Percentiles rank a stretch among this genome's conserved stretches.
Conservation (phyloP, 768 basidiomycete species). For the Tylopilus balloui region DNA sequence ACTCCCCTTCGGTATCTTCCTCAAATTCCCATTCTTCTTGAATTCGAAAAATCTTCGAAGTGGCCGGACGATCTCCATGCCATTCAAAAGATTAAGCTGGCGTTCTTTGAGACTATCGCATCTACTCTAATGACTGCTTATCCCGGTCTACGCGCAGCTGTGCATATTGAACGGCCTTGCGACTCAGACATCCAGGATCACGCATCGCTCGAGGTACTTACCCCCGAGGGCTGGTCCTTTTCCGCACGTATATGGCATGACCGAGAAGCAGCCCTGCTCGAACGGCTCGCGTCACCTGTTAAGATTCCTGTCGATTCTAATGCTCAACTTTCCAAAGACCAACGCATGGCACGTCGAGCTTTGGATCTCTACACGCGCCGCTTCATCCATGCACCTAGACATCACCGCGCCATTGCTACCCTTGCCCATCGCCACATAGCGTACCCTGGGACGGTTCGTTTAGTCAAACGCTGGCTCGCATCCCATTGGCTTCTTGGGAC, state of each 20-base stretch:
- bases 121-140: constrained; percentile 52
- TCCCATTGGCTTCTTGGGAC: constrained; percentile 80
- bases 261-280: constrained; percentile 74
- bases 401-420: constrained; percentile 78
- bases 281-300: constrained; percentile 53
- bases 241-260: constrained; percentile 81
- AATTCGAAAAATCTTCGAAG: constrained; percentile 87
- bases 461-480: constrained; percentile 91
- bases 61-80: constrained; percentile 96
- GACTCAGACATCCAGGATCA: constrained; percentile 63
- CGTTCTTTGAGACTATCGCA: constrained; percentile 83
- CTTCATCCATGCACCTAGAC: constrained; percentile 76
- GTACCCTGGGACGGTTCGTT: constrained; percentile 78
- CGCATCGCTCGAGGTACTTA: constrained; percentile 69
- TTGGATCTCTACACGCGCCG: constrained; percentile 59
- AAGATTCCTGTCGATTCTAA: constrained; percentile 19
- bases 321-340: constrained; percentile 33
- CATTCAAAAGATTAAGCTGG: constrained; percentile 91
- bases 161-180: constrained; percentile 53
- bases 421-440: constrained; percentile 76
- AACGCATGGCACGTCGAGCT: constrained; percentile 52
- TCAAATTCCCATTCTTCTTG: constrained; percentile 69
- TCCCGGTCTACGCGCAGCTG: constrained; percentile 48
- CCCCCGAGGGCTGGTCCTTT: constrained; percentile 85
- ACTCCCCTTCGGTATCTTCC: constrained; percentile 61